phyloP scores from a whole-genome alignment of 768 basidiomycete species.

The Lactarius trivialis region DNA sequence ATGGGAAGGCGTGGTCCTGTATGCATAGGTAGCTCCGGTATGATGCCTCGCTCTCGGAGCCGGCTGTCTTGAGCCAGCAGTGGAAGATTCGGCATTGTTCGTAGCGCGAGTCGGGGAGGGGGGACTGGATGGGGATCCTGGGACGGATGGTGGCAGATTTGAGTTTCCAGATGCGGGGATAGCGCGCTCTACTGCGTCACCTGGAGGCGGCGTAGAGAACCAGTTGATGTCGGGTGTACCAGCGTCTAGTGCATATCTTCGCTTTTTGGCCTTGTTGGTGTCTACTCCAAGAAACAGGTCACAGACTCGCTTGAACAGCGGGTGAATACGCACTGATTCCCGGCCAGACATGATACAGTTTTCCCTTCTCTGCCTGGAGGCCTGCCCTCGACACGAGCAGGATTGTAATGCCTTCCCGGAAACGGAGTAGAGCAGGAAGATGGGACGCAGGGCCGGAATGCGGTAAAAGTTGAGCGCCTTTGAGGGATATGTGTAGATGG shows the following conservation, averaged over 20 bases:
- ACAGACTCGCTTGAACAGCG: not conserved
- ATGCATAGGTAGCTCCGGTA: not conserved
- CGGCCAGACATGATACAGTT: conserved; percentile 5
- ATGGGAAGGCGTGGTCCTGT: not conserved
- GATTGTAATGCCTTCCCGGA: conserved; percentile 12
- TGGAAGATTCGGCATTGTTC: not conserved
- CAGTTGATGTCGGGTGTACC: conserved; percentile 1
- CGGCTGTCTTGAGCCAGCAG: not conserved
- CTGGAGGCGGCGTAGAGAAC: conserved; percentile 10
- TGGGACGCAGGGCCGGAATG: not conserved
- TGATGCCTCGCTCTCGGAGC: not conserved
- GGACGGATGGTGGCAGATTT: not conserved
- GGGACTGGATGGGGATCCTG: not conserved
- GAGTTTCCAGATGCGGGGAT: not conserved
- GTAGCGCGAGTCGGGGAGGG: not conserved
- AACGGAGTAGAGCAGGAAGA: conserved; percentile 2
- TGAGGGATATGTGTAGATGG: not conserved
- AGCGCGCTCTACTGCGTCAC: not conserved
- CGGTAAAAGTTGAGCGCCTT: conserved; percentile 9
- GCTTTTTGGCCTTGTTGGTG: not conserved
- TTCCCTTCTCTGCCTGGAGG: conserved; percentile 3
- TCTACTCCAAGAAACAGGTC: conserved; percentile 1
- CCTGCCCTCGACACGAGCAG: conserved; percentile 8
- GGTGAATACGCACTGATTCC: not conserved
- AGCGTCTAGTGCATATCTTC: not conserved